Conservation (phyloP, 352 stramenopile genomes). For the Blastocystis sp. region DNA sequence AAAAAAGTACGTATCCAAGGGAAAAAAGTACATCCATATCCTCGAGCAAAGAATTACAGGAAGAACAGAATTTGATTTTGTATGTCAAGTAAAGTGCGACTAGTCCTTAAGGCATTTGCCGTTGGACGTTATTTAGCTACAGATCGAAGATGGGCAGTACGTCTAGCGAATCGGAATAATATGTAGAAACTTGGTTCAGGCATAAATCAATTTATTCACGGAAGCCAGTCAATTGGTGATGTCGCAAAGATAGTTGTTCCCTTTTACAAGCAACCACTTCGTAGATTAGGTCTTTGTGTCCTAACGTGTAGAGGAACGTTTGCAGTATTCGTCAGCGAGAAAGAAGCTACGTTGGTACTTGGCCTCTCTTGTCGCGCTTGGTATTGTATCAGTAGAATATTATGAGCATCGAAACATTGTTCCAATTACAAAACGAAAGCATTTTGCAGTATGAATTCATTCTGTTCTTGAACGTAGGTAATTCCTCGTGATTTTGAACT, state of each 20-base stretch:
- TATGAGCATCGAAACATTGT: constrained; percentile 30
- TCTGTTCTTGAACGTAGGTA: background rate
- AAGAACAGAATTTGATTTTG: background rate
- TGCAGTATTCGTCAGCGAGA: background rate
- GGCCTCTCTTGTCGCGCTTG: background rate
- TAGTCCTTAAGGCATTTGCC: constrained; percentile 53
- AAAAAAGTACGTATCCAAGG: background rate
- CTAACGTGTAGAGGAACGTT: background rate
- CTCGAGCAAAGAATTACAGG: background rate
- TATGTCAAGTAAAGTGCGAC: constrained; percentile 13
- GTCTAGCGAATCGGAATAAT: background rate
- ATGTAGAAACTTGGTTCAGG: background rate
- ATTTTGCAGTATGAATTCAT: constrained; percentile 19
- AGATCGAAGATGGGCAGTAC: background rate
- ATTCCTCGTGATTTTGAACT: constrained; percentile 54
- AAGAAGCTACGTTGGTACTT: constrained; percentile 26
- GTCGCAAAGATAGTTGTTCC: constrained; percentile 21
- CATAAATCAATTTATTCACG: background rate
- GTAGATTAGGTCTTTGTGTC: background rate
- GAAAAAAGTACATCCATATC: background rate
- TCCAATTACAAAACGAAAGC: constrained; percentile 14
- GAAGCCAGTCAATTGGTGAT: constrained; percentile 12
- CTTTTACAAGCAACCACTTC: constrained; percentile 28
- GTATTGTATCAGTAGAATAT: constrained; percentile 29
- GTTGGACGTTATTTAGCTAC: constrained; percentile 24